Evolutionary conservation across 805 yeast species (phyloP).

Genomic region (Candida cerambycidarum): DNA sequence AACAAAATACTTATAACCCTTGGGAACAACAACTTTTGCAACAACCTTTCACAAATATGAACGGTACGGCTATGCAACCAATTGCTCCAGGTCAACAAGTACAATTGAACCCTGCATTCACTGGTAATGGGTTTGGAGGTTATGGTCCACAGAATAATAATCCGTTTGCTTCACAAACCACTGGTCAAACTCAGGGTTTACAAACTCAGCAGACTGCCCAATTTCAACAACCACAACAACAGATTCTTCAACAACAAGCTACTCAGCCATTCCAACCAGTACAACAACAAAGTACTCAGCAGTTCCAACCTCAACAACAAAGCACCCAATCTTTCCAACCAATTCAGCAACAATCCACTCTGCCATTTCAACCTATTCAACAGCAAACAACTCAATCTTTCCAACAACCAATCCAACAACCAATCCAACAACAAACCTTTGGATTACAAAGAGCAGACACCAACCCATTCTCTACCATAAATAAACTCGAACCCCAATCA

Average conservation of each 20-base stretch:
- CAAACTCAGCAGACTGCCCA: constrained; percentile 3
- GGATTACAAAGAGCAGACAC: constrained; percentile 30
- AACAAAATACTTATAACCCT: constrained; percentile 41
- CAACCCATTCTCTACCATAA: constrained; percentile 35
- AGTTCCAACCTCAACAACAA: constrained; percentile 17
- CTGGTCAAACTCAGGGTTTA: constrained; percentile 13
- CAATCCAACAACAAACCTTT: constrained; percentile 6
- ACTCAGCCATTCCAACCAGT: constrained; percentile 14
- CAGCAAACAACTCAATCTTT: constrained; percentile 3
- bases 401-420: constrained; percentile 14
- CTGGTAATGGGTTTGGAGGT: constrained; percentile 65
- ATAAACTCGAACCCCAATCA: constrained; percentile 17
- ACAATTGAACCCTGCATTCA: constrained; percentile 19
- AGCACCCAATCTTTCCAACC: constrained; percentile 15
- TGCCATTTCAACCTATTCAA: constrained; percentile 4
- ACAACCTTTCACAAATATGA: constrained; percentile 8
- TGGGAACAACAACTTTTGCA: constrained; percentile 28
- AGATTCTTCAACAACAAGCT: constrained; percentile 17
- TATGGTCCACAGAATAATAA: constrained; percentile 33
- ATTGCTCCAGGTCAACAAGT: constrained; percentile 14
- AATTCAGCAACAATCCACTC: constrained; percentile 10
- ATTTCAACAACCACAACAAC: constrained; percentile 7
- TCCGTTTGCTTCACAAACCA: constrained; percentile 19
- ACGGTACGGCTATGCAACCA: not conserved
- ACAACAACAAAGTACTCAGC: constrained; percentile 3